These are phyloP conservation scores for Flaveria sonorensis DNA, from an alignment of 129 eudicot genomes.

Conservation along the genomic window DNA sequence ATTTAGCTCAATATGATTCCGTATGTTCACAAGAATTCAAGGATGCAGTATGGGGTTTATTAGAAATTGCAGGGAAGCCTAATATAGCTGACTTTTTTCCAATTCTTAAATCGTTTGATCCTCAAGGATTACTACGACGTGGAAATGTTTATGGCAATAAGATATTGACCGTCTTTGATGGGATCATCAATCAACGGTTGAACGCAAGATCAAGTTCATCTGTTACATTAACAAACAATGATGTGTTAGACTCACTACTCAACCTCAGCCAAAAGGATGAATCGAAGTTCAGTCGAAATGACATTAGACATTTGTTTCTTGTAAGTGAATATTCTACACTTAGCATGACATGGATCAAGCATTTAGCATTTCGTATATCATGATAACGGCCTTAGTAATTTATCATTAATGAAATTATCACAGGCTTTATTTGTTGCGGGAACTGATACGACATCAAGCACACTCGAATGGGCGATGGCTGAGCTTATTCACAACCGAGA, in stretches of 20 bases:
- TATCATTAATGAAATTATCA: too few species aligned
- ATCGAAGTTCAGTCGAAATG: not conserved
- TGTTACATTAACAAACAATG: not conserved
- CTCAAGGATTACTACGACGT: not conserved
- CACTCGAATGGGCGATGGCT: too few species aligned
- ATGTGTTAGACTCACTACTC: not conserved
- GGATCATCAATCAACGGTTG: not conserved
- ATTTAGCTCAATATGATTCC: not conserved
- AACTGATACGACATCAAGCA: too few species aligned
- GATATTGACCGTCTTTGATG: not conserved
- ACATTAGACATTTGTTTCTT: not conserved
- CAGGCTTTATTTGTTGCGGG: not conserved
- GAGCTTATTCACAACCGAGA: not conserved
- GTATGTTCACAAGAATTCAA: not conserved
- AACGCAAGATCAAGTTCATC: not conserved
- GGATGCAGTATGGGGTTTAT: not conserved
- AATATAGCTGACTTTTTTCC: not conserved
- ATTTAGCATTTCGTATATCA: too few species aligned
- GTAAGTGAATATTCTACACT: not conserved
- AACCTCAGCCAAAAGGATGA: not conserved
- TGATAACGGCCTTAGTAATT: too few species aligned
- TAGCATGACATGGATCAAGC: not conserved
- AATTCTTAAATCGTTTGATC: not conserved
- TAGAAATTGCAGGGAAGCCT: not conserved
- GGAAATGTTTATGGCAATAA: not conserved